phyloP scores from a whole-genome alignment of 257 asterid species.

The Catharanthus roseus region DNA sequence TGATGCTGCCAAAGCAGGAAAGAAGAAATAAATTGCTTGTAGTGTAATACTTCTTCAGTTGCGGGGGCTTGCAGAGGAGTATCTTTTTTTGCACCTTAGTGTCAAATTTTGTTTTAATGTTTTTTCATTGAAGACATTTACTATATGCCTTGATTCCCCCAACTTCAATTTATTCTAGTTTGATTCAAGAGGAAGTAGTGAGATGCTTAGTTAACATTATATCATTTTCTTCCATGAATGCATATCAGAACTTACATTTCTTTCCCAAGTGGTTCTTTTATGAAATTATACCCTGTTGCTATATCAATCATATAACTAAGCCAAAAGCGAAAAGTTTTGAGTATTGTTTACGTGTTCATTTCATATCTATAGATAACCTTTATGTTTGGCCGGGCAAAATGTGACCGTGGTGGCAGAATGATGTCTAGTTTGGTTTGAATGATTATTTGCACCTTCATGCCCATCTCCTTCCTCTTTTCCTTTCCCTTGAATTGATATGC shows the following conservation, averaged over 20 bases:
- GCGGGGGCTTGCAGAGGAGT: background rate
- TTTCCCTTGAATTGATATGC: too few relatives aligned
- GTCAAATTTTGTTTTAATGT: background rate
- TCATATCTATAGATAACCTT: too few relatives aligned
- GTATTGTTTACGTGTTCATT: too few relatives aligned
- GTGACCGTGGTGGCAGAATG: too few relatives aligned
- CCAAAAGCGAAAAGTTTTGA: too few relatives aligned
- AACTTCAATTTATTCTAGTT: background rate
- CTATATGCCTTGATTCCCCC: background rate
- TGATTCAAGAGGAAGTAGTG: background rate
- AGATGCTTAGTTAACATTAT: background rate
- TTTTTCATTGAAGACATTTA: background rate
- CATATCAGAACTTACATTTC: background rate
- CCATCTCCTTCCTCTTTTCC: too few relatives aligned
- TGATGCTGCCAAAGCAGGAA: constrained; percentile 77
- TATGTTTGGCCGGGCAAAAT: too few relatives aligned
- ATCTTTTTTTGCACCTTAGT: constrained; percentile 5
- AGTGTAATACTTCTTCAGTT: constrained; percentile 4
- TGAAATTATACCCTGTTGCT: background rate
- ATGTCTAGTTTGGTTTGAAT: too few relatives aligned
- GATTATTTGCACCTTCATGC: too few relatives aligned
- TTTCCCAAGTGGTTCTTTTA: background rate
- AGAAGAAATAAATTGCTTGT: constrained; percentile 51
- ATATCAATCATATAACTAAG: too few relatives aligned
- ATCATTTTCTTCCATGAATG: background rate